Base-by-base conservation (phyloP, 192 early-diverging fungal species). In the Coemansia sp. region DNA sequence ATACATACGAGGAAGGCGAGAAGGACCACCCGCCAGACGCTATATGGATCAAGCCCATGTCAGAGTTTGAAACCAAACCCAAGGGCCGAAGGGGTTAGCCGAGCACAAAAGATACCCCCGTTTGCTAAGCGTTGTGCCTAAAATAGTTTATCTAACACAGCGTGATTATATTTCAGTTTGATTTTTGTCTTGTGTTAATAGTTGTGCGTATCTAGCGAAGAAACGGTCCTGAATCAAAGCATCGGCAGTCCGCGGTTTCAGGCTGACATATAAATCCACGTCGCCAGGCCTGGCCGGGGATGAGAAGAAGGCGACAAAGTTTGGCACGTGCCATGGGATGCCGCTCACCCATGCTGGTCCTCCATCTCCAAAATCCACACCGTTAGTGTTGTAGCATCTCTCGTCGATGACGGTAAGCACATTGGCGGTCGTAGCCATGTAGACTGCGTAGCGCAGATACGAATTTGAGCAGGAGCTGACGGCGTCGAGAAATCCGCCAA, bases 1-100 rank as follows among this genome's bases (percentile, higher is more conserved):
- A 99, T 78, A 93, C 93, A 1, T 99, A 87, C 72, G 97, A 99
- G 46, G 93, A 95, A 61, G 94, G 93, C 37, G 91, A 95, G 57
- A 92, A 90, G 65, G 88, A 91, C 52, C 91, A 92, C 74, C 82
- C 91, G 27, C 83, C 85, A 0, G 92, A 94, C 68, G 73, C 87
- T 24, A 83, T 97, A 44, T 94, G 83, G 74, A 88, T 97, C 60
- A 81, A 84, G 43, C 64, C 81, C n/a, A 81, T 97, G 19, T 36
- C 65, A 2, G 90, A 90, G 29, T 77, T 56, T 36, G 92, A 94
- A 52, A 64, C 76, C 24, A 68, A 63, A 38, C 85, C 87, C 36
- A 88, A 88, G 52, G 38, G 59, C n/a, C 71, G 65, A 54, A 70
- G 64, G 56, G 1, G 55, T 26, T 52, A 52, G 48, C 15, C 65